Evolutionary conservation across 768 basidiomycete species (phyloP).

Genomic region (Tricholoma saponaceum): DNA sequence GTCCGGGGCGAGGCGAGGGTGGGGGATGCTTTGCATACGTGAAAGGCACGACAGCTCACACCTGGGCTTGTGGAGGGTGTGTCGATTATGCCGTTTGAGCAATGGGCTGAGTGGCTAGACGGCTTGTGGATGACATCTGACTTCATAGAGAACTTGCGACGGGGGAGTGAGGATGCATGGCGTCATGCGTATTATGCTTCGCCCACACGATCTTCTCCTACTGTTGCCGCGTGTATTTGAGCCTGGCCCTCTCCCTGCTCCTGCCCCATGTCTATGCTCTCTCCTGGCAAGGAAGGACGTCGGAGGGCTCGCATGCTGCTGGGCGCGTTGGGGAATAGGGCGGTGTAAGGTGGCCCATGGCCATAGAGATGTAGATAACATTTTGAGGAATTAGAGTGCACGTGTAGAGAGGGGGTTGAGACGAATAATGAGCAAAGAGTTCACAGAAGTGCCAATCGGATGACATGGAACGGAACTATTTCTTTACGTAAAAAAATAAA

Average conservation of each 20-base stretch:
- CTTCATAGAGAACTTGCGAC: slow-evolving; percentile 75
- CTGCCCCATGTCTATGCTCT: background rate
- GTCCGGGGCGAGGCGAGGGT: slow-evolving; percentile 68
- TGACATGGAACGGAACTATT: too few species aligned
- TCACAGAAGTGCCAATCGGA: too few species aligned
- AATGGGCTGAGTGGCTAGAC: slow-evolving; percentile 74
- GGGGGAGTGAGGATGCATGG: background rate
- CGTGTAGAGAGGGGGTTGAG: too few species aligned
- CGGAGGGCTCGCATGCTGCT: background rate
- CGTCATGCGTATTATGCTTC: background rate
- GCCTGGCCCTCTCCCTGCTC: background rate
- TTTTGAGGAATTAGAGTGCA: too few species aligned
- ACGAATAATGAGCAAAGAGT: too few species aligned
- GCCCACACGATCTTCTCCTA: background rate
- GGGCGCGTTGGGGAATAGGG: background rate
- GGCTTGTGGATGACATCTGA: slow-evolving; percentile 88
- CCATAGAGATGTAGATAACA: too few species aligned
- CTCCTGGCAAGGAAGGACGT: background rate
- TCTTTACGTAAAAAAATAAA: too few species aligned
- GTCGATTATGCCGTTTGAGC: slow-evolving; percentile 49
- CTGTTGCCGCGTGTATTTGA: background rate
- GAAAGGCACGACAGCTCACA: slow-evolving; percentile 70
- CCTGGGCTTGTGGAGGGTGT: slow-evolving; percentile 76
- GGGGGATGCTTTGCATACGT: slow-evolving; percentile 56
- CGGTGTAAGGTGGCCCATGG: background rate